Conservation (phyloP, 768 basidiomycete genomes). For the Trametes cubensis region DNA sequence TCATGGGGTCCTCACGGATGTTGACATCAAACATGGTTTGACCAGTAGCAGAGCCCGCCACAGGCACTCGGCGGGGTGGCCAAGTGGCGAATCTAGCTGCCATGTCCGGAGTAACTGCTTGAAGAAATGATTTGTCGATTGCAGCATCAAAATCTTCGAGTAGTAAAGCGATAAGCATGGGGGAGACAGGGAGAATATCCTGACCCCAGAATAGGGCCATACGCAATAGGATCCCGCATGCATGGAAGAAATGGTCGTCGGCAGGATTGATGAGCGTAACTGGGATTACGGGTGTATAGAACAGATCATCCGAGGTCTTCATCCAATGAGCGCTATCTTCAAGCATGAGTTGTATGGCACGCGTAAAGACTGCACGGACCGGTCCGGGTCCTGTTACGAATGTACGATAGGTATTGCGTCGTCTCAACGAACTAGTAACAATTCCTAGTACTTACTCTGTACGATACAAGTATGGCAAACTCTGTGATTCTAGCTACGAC, state of each 20-base stretch:
- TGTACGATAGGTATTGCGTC: no score
- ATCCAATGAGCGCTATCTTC: background rate
- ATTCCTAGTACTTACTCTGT: no score
- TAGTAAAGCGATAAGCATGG: background rate
- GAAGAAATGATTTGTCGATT: background rate
- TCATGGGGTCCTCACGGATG: background rate
- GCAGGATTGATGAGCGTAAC: background rate
- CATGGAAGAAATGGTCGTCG: background rate
- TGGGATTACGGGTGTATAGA: background rate
- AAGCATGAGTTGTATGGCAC: background rate
- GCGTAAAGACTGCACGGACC: background rate
- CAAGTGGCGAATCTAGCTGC: background rate
- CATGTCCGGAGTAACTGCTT: background rate
- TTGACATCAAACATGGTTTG: background rate
- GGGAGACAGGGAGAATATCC: background rate
- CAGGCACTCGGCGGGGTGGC: background rate
- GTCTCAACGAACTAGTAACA: no score
- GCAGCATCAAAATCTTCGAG: background rate
- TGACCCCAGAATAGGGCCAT: background rate
- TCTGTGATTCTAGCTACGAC: no score
- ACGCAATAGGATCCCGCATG: background rate
- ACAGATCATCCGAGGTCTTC: background rate
- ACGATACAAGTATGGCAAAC: no score
- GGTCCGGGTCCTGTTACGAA: background rate
- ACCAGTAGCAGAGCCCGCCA: background rate